Evolutionary conservation across 495 filamentous ascomycete species (phyloP), one percentile per base, ranked within the genome.

Genomic region (Penicillium soppii): DNA sequence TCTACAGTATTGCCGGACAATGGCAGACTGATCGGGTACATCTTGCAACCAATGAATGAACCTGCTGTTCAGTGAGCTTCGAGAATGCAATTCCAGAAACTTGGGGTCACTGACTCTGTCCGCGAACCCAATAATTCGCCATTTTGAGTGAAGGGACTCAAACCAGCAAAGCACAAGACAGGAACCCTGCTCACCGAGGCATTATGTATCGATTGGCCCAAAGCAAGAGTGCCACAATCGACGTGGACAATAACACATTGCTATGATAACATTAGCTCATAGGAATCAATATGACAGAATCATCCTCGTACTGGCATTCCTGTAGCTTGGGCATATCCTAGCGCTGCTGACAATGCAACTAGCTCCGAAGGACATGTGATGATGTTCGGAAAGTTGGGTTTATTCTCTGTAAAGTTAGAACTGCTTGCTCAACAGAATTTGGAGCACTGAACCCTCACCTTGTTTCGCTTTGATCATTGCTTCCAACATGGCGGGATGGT

Each of bases 311-410:
- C 59, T 1, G 89, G 88, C 45, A 87, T 81, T 39, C 82, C 78
- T 12, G 89, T 95, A 7, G 89, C 66, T 46, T 91, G 87, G 0
- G 91, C 91, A 67, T 89, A 95, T 47, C 90, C 91, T 63, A 96
- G 88, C 17, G 91, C 91, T 83, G 92, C 94, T 35, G 90, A 95
- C 55, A 96, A 80, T 12, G 91, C 91, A 9, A 96, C 91, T 86
- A 96, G 92, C 84, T 94, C 90, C 47, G 91, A 92, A 0, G 90
- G 91, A 66, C 91, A 95, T 35, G 91, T 95, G 58, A 95, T 87
- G 54, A 95, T 88, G 19, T 75, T 79, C 19, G 91, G 91, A 53
- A 95, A 95, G 79, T 53, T 70, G 55, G 43, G 68, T 68, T 60
- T 76, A 69, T 57, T 73, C 69, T 47, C 59, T 62, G 13, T 22